A percentile compares a stretch with the other conserved stretches of the same genome.
Evolutionary conservation across 2,329 filamentous ascomycete species (phyloP).

Genomic region (Neospermospora avenae): DNA sequence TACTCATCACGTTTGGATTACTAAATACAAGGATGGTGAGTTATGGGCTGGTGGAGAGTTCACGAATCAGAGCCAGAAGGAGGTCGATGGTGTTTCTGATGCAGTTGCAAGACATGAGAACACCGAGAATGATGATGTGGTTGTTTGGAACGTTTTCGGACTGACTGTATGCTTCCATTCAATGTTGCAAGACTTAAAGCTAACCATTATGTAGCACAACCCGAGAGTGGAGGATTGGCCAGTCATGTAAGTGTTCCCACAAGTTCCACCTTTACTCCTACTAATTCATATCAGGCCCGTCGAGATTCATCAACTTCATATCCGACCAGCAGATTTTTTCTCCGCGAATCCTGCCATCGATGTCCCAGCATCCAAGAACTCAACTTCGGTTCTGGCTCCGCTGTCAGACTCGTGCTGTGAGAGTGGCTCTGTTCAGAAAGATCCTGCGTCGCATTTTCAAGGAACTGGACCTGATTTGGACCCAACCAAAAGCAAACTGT

Average conservation of each 20-base stretch:
- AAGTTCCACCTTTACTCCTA: background rate
- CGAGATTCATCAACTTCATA: conserved; percentile 74
- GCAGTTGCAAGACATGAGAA: conserved; percentile 80
- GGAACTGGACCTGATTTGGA: conserved; percentile 25
- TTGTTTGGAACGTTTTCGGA: conserved; percentile 91
- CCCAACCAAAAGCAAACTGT: conserved; percentile 24
- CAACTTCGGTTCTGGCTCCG: conserved; percentile 19
- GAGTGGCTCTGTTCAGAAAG: conserved; percentile 23
- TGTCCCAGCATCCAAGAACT: conserved; percentile 62
- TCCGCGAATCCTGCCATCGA: conserved; percentile 54
- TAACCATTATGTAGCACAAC: conserved; percentile 54
- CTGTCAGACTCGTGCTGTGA: conserved; percentile 20
- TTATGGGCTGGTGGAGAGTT: conserved; percentile 36
- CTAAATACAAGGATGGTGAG: conserved; percentile 64
- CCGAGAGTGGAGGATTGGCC: conserved; percentile 86
- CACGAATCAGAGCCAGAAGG: conserved; percentile 35
- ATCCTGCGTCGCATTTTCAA: conserved; percentile 22
- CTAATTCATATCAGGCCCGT: conserved; percentile 47
- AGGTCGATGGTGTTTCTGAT: conserved; percentile 48
- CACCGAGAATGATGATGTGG: conserved; percentile 81
- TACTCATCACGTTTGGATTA: conserved; percentile 81
- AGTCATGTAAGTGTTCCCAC: conserved; percentile 55
- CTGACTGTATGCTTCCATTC: conserved; percentile 47
- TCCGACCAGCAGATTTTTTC: conserved; percentile 57
- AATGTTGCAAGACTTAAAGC: background rate